phyloP scores from a whole-genome alignment of 2,329 filamentous ascomycete species.

The Talaromyces sp. region DNA sequence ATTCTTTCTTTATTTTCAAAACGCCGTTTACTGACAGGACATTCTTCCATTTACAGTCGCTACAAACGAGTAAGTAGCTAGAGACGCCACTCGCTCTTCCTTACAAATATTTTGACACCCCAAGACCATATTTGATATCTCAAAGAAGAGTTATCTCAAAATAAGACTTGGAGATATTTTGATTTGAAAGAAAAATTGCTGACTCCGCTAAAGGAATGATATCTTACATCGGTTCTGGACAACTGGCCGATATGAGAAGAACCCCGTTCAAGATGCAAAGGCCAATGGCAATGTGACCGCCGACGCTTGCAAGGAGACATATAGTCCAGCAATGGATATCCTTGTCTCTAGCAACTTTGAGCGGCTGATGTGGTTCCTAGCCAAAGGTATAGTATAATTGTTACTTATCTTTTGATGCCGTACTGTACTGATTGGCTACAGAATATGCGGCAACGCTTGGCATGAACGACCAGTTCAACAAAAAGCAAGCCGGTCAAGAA shows the following conservation, averaged over 20 bases:
- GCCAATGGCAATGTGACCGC: slow-evolving; percentile 43
- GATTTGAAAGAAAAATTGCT: background rate
- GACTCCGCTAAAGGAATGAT: slow-evolving; percentile 56
- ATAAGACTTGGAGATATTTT: background rate
- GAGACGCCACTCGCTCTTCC: background rate
- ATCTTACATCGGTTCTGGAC: slow-evolving; percentile 95
- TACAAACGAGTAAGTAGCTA: slow-evolving; percentile 63
- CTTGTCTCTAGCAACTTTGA: slow-evolving; percentile 96
- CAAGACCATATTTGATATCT: background rate
- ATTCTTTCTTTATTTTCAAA: background rate
- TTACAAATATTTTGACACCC: background rate
- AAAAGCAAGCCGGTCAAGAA: slow-evolving; percentile 35
- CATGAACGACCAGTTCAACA: slow-evolving; percentile 57
- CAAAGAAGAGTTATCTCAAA: background rate
- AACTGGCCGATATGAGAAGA: slow-evolving; percentile 84
- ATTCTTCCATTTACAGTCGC: slow-evolving; percentile 59
- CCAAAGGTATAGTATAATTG: background rate
- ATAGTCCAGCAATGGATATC: slow-evolving; percentile 96
- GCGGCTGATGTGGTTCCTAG: slow-evolving; percentile 84
- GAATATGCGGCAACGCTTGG: slow-evolving; percentile 43
- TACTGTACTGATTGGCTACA: slow-evolving; percentile 3
- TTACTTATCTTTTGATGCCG: background rate
- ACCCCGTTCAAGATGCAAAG: slow-evolving; percentile 49
- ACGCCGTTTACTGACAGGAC: background rate
- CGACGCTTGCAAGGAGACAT: slow-evolving; percentile 63